A percentile compares a stretch with the other conserved stretches of the same genome.
Evolutionary conservation across 2,329 filamentous ascomycete species (phyloP).

Genomic region (Cercospora sp.): DNA sequence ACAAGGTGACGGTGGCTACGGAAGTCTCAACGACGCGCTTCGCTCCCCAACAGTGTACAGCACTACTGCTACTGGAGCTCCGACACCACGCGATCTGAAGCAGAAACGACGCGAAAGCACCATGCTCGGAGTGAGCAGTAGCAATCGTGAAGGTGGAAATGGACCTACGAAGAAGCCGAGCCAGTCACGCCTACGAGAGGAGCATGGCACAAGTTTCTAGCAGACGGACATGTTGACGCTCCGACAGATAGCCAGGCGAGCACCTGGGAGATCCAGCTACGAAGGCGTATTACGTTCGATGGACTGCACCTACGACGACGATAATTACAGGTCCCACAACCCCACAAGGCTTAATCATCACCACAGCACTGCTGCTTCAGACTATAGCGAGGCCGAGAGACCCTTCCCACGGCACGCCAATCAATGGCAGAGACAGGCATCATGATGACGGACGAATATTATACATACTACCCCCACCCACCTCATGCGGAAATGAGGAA

Average conservation of each 20-base stretch:
- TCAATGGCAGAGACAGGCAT: neutral
- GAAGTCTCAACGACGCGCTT: constrained; percentile 40
- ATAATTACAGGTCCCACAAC: neutral
- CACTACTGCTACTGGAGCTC: constrained; percentile 22
- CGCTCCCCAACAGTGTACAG: constrained; percentile 31
- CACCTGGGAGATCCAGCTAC: constrained; percentile 14
- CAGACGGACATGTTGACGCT: constrained; percentile 15
- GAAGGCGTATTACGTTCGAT: constrained; percentile 7
- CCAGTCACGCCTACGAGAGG: constrained; percentile 38
- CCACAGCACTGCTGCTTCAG: neutral
- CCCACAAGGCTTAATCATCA: neutral
- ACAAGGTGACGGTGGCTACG: constrained; percentile 38
- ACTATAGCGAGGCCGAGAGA: neutral
- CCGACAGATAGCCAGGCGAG: constrained; percentile 23
- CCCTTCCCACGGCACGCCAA: neutral
- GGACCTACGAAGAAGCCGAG: constrained; percentile 41
- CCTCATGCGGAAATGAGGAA: neutral
- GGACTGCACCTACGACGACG: constrained; percentile 8
- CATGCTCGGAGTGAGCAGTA: constrained; percentile 33
- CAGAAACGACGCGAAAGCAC: constrained; percentile 36
- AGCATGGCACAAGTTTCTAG: constrained; percentile 35
- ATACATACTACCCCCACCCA: neutral
- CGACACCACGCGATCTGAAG: constrained; percentile 30
- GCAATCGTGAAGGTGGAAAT: constrained; percentile 2
- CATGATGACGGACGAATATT: neutral